Evolutionary conservation across 2,329 filamentous ascomycete genomes (phyloP).

Genomic region (Hymenoscyphus repandus): DNA sequence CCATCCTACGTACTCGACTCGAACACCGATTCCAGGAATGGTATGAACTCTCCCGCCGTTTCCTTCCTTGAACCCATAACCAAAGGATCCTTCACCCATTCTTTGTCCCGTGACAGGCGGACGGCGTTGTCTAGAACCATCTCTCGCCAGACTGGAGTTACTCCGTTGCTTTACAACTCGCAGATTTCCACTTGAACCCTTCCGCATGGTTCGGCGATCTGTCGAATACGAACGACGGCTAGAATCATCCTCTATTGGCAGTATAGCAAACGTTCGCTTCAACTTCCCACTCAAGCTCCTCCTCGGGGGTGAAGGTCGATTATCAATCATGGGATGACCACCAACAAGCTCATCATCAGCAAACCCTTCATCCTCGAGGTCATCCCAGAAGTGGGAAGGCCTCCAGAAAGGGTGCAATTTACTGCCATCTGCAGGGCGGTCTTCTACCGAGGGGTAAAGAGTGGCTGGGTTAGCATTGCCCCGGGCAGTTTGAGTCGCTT

Average conservation of each 20-base stretch:
- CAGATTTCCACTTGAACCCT: constrained; percentile 55
- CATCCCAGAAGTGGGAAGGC: constrained; percentile 43
- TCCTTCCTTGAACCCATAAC: constrained; percentile 27
- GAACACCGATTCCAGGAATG: constrained; percentile 35
- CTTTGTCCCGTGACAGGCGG: constrained; percentile 11
- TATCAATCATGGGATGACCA: constrained; percentile 43
- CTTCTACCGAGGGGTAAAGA: constrained; percentile 39
- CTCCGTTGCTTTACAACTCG: constrained; percentile 49
- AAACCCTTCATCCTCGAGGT: constrained; percentile 36
- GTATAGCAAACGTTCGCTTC: constrained; percentile 54
- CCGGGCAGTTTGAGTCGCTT: constrained; percentile 23
- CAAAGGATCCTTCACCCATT: constrained; percentile 19
- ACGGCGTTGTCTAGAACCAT: constrained; percentile 13
- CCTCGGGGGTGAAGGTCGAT: constrained; percentile 40
- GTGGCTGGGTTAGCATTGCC: constrained; percentile 23
- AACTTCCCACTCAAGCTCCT: constrained; percentile 42
- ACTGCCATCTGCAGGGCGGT: constrained; percentile 45
- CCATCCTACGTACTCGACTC: constrained; percentile 43
- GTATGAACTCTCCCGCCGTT: constrained; percentile 26
- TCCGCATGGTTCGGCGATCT: constrained; percentile 53
- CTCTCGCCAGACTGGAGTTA: constrained; percentile 33
- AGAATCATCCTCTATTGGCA: constrained; percentile 44
- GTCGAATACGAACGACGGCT: constrained; percentile 34
- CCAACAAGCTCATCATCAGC: constrained; percentile 19
- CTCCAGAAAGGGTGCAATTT: constrained; percentile 59